Percentiles rank a stretch among this genome's conserved stretches.
Conservation (phyloP, 2,329 filamentous ascomycete genomes). For the Pseudocercospora macadamiae region DNA sequence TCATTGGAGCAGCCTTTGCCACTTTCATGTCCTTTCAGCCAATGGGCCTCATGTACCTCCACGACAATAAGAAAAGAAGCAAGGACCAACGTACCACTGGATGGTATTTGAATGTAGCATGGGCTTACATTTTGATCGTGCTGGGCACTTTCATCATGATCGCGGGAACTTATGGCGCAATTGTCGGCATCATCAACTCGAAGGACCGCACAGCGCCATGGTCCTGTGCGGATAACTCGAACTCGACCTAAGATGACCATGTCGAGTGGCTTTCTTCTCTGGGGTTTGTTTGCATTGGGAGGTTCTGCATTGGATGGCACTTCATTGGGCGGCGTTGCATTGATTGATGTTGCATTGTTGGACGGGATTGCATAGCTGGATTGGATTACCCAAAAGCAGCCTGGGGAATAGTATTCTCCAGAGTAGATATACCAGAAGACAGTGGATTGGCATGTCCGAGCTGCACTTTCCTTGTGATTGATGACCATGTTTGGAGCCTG, state of each 20-base stretch:
- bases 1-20: constrained; percentile 32
- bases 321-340: background rate
- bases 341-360: no score
- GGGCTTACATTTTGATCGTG: constrained; percentile 39
- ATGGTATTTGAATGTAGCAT: constrained; percentile 19
- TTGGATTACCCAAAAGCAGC: no score
- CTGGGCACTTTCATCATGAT: constrained; percentile 47
- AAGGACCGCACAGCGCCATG: constrained; percentile 25
- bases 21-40: constrained; percentile 35
- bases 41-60: constrained; percentile 48
- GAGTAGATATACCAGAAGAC: no score
- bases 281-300: no score
- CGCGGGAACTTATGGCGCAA: constrained; percentile 49
- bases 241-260: constrained; percentile 25
- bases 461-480: no score
- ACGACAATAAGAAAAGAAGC: constrained; percentile 43
- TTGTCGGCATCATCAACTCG: constrained; percentile 44
- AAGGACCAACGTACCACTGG: constrained; percentile 12
- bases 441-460: no score
- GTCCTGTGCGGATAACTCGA: constrained; percentile 36
- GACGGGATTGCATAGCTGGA: no score
- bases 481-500: no score
- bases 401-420: no score
- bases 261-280: no score
- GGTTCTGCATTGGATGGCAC: background rate